phyloP scores from a whole-genome alignment of 306 rosid species.

The Bauhinia variegata region DNA sequence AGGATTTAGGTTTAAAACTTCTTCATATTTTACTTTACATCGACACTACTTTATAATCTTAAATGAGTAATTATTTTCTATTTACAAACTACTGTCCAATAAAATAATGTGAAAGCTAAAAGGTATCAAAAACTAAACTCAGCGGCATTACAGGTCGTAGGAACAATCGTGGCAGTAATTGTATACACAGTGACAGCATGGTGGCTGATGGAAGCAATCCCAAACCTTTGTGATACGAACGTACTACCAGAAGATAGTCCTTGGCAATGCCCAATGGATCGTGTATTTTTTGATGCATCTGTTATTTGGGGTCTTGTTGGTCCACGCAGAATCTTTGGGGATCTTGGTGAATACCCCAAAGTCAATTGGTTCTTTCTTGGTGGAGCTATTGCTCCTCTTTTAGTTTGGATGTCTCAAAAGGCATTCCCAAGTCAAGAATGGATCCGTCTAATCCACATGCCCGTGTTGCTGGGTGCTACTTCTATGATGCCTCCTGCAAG shows the following conservation, averaged over 20 bases:
- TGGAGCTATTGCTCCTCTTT: conserved; percentile 57
- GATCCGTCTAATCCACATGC: conserved; percentile 61
- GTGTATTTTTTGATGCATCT: conserved; percentile 62
- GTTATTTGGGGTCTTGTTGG: conserved; percentile 77
- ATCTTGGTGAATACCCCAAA: conserved; percentile 59
- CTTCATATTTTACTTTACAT: too few relatives aligned
- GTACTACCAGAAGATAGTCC: conserved; percentile 53
- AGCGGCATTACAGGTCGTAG: conserved; percentile 49
- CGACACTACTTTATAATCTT: too few relatives aligned
- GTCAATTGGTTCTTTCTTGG: conserved; percentile 65
- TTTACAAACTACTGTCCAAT: too few relatives aligned
- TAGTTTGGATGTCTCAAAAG: conserved; percentile 57
- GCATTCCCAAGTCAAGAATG: conserved; percentile 47
- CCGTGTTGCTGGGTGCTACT: conserved; percentile 55
- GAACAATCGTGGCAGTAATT: conserved; percentile 50
- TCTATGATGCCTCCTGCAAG: conserved; percentile 63
- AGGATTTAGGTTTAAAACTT: background rate
- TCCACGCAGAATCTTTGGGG: conserved; percentile 65
- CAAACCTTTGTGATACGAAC: conserved; percentile 56
- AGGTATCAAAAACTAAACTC: background rate
- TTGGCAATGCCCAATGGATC: conserved; percentile 70
- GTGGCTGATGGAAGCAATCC: conserved; percentile 67
- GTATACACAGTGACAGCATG: conserved; percentile 59
- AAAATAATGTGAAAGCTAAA: too few relatives aligned
- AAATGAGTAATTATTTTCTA: too few relatives aligned